Base-by-base conservation (phyloP, 345 rosid species). In the Hibiscus mutabilis region DNA sequence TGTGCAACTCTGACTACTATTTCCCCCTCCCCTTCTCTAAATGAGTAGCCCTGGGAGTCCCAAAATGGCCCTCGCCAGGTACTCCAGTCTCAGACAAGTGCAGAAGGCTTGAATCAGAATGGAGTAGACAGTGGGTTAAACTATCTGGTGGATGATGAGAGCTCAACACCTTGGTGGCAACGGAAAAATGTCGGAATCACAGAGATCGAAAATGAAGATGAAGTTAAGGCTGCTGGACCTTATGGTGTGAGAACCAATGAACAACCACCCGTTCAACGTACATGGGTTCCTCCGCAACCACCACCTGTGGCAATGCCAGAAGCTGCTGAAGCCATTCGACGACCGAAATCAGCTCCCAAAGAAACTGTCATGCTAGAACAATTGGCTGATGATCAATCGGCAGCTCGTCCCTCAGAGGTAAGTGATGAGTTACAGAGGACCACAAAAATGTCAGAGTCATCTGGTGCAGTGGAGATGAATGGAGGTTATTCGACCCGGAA, bases 241-340 rank as follows among this genome's bases (percentile, higher is more conserved):
- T 77, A 73, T 66, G 84, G 81, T 65, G 78, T 70, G 18, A 84
- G 62, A 76, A 79, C 80, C 74, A 49, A 49, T 49, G 91, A 80
- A 68, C 88, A 74, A 66, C 44, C 44, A 40, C 85, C 87, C 61
- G 80, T 83, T 73, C 91, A 80, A 76, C 88, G 89, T 18, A 40
- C 87, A 40, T 95, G 97, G 99, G 97, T 90, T 73, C 99, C 97
- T 42, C 99, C 99, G 24, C 97, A 81, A 78, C 90, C 97, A 52
- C 99, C 97, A 12, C 97, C 97, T 66, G 91, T 95, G 68, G 97
- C 81, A 55, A 90, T 95, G 89, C 71, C 99, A 29, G 97, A 87
- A 84, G 97, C 97, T 67, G 99, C 91, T 10, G 97, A 95, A 84
- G 99, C 99, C 80, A 95, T 95, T 47, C 82, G 96, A 19, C 85